A percentile compares a stretch with the other conserved stretches of the same genome.
phyloP scores from a whole-genome alignment of 148 eudicot genomes.

The Camellia lanceoleosa region DNA sequence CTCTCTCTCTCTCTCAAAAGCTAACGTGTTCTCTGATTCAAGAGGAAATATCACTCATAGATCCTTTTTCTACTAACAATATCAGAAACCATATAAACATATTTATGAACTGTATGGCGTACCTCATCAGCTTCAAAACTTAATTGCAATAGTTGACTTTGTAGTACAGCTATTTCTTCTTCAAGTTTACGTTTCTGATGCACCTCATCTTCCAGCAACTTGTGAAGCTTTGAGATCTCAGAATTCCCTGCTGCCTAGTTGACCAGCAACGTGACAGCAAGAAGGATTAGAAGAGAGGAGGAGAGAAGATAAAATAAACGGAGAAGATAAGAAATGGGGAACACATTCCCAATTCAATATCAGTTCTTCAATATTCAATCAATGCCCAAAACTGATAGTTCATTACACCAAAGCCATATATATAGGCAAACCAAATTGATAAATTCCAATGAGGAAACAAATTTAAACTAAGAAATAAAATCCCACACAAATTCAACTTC shows the following conservation, averaged over 20 bases:
- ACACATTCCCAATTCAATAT: too few relatives aligned
- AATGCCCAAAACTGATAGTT: too few relatives aligned
- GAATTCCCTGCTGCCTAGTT: conserved; percentile 55
- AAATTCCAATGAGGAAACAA: too few relatives aligned
- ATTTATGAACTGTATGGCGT: conserved; percentile 8
- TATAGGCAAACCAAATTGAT: too few relatives aligned
- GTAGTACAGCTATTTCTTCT: conserved; percentile 69
- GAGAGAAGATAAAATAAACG: too few relatives aligned
- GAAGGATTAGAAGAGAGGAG: too few relatives aligned
- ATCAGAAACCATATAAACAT: background rate
- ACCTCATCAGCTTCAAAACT: conserved; percentile 95
- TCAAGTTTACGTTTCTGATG: conserved; percentile 67
- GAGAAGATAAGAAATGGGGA: too few relatives aligned
- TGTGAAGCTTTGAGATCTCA: conserved; percentile 61
- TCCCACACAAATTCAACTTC: too few relatives aligned
- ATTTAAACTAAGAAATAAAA: too few relatives aligned
- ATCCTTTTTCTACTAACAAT: background rate
- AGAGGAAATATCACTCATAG: background rate
- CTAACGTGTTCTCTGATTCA: background rate
- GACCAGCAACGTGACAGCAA: background rate
- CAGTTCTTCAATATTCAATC: too few relatives aligned
- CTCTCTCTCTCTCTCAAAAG: background rate
- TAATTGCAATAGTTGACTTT: conserved; percentile 68
- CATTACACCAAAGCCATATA: too few relatives aligned
- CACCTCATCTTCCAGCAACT: conserved; percentile 68